Evolutionary conservation across 257 asterid species (phyloP).

Genomic region (Petunia axillaris): DNA sequence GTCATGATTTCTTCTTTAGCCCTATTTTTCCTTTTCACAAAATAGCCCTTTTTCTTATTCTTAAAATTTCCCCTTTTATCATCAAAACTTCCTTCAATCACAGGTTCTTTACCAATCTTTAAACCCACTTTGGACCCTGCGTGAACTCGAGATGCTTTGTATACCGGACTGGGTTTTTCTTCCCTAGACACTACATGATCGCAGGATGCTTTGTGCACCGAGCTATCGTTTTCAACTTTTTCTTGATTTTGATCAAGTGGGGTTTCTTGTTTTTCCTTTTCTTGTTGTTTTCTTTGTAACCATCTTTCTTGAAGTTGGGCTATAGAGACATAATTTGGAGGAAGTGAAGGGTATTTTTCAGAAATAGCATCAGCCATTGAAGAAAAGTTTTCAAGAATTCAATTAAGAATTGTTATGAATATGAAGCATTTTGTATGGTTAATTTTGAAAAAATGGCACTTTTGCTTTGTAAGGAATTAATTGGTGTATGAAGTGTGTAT

Average conservation of each 20-base stretch:
- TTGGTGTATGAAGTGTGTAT: too few species aligned
- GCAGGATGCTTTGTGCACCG: too few species aligned
- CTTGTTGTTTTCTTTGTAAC: conserved; percentile 43
- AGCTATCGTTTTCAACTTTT: neutral
- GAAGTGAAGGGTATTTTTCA: conserved; percentile 45
- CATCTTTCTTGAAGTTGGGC: conserved; percentile 64
- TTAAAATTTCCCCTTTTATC: neutral
- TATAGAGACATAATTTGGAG: conserved; percentile 66
- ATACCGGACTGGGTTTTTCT: too few species aligned
- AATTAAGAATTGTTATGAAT: neutral
- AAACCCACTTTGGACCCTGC: conserved; percentile 17
- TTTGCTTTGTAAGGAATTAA: too few species aligned
- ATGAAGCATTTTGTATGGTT: neutral
- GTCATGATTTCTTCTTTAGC: neutral
- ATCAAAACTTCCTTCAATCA: conserved; percentile 19
- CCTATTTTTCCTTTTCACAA: conserved; percentile 18
- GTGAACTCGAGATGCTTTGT: too few species aligned
- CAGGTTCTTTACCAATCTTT: conserved; percentile 31
- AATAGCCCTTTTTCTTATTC: neutral
- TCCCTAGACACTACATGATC: too few species aligned
- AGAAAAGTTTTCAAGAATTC: neutral
- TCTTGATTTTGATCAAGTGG: neutral
- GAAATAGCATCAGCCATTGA: conserved; percentile 8
- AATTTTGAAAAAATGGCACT: neutral
- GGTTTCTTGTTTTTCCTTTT: conserved; percentile 29